phyloP scores from a whole-genome alignment of 2,329 filamentous ascomycete genomes.

The Aureobasidium leucospermi region DNA sequence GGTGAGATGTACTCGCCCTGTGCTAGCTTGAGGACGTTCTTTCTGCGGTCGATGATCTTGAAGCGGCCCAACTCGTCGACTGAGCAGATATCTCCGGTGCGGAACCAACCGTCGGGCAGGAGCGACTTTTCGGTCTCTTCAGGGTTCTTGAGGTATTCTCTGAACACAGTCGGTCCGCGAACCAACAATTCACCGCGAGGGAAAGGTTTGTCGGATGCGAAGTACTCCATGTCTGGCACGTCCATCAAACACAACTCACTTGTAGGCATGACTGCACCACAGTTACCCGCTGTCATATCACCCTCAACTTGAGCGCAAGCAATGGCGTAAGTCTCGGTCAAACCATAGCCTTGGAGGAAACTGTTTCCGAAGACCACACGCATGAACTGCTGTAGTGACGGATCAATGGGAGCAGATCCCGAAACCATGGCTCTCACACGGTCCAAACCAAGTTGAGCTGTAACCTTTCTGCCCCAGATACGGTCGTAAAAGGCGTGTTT shows the following conservation, averaged over 20 bases:
- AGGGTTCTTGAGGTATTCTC: conserved; percentile 81
- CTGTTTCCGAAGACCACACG: conserved; percentile 72
- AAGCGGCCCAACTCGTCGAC: conserved; percentile 82
- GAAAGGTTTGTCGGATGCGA: conserved; percentile 75
- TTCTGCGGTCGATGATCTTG: conserved; percentile 90
- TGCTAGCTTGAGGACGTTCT: conserved; percentile 97
- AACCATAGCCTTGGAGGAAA: conserved; percentile 81
- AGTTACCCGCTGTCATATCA: conserved; percentile 74
- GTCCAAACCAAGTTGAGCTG: conserved; percentile 73
- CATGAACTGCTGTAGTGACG: conserved; percentile 79
- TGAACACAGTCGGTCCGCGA: conserved; percentile 72
- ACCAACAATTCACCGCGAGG: conserved; percentile 86
- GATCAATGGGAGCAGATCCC: conserved; percentile 86
- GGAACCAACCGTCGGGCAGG: conserved; percentile 91
- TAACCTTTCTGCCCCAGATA: conserved; percentile 86
- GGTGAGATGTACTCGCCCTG: conserved; percentile 98
- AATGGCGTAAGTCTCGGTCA: conserved; percentile 88
- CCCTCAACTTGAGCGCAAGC: conserved; percentile 59
- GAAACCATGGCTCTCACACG: conserved; percentile 67
- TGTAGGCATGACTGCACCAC: conserved; percentile 62
- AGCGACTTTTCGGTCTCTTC: conserved; percentile 79
- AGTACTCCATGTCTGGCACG: conserved; percentile 91
- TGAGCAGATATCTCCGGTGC: conserved; percentile 83
- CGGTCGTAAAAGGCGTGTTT: conserved; percentile 72
- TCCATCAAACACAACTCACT: conserved; percentile 75